Base-by-base conservation (phyloP, 2,329 filamentous ascomycete genomes). In the Fusarium goolgardi region DNA sequence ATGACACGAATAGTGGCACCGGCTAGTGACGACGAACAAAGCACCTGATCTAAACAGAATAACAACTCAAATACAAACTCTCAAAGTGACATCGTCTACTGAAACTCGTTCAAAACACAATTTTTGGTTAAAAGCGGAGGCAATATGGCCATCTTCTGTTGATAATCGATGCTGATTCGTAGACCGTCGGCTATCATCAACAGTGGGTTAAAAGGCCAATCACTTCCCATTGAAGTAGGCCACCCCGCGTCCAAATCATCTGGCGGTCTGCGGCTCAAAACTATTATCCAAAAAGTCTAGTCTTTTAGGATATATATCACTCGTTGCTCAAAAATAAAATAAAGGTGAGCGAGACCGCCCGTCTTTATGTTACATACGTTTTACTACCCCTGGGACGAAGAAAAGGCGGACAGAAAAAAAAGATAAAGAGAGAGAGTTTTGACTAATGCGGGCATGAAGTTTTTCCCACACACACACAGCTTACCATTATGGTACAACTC, bases 401-500 rank as follows among this genome's bases (percentile, higher is more conserved):
- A 23, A 23, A 23, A 4, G 27, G 31, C 5, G 31, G 13, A 15
- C 12, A 15, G 15, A 5, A 16, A 3, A 18, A 34, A 34, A 13
- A 18, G 18, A 21, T 21, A 34, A 5, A 20, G 3, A 31, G 11
- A 20, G 10, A 31, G 20, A n/a, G n/a, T 20, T 34, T 43, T 43
- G 40, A 43, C 40, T 43, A 43, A 43, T 43, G 40, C 40, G 21
- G 40, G n/a, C n/a, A 37, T 35, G 32, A 35, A 35, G 32, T 35
- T 35, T 35, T 35, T 35, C 32, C 32, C 35, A 37, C 11, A 37
- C 35, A 39, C 35, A 20, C 3, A 39, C n/a, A 58, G 54, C 7
- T 43, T 20, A 29, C 13, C 13, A 25, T 44, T 34, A 74, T 69
- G 71, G 27, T 55, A 44, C 61, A 32, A 51, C 59, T 61, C 23